Percentiles rank a stretch among this genome's conserved stretches.
Conservation (phyloP, 176 grass and related monocot genomes). For the Ananas comosus region DNA sequence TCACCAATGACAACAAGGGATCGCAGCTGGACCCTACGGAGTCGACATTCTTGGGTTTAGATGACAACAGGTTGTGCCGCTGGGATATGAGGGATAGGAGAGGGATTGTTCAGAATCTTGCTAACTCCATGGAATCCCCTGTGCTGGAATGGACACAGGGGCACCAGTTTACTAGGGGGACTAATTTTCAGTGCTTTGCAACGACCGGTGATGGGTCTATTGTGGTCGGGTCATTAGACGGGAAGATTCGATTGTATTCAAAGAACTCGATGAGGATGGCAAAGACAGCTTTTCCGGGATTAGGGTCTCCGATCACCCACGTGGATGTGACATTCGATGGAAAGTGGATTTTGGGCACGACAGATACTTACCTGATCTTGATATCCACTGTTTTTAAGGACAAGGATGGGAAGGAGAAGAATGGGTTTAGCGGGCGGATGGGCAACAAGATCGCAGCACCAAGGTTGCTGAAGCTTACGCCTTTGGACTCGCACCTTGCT, state of each 20-base stretch:
- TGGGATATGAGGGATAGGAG: conserved; percentile 83
- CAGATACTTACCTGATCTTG: conserved; percentile 65
- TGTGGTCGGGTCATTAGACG: conserved; percentile 82
- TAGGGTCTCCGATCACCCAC: conserved; percentile 85
- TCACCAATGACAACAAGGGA: conserved; percentile 77
- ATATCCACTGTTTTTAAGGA: conserved; percentile 85
- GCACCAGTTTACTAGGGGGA: conserved; percentile 77
- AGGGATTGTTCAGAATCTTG: conserved; percentile 71
- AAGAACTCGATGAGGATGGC: conserved; percentile 99
- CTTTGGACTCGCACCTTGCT: conserved; percentile 63
- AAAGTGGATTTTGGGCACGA: conserved; percentile 77
- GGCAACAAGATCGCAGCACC: conserved; percentile 87
- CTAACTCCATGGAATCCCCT: conserved; percentile 35
- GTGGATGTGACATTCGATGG: conserved; percentile 91
- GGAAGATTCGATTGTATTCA: conserved; percentile 88
- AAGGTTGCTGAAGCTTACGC: conserved; percentile 73
- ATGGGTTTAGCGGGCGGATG: conserved; percentile 65
- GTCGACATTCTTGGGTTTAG: conserved; percentile 77
- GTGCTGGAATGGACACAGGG: conserved; percentile 83
- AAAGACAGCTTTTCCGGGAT: conserved; percentile 84
- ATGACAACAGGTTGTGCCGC: conserved; percentile 68
- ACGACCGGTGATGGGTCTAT: conserved; percentile 85
- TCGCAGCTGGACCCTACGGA: conserved; percentile 74
- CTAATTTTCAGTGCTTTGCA: conserved; percentile 86
- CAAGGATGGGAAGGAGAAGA: conserved; percentile 90